A percentile compares a stretch with the other conserved stretches of the same genome.
These are phyloP conservation scores for cucumber (Cucumis sativus) DNA, from an alignment of 306 rosid genomes.

Conservation along the genomic window DNA sequence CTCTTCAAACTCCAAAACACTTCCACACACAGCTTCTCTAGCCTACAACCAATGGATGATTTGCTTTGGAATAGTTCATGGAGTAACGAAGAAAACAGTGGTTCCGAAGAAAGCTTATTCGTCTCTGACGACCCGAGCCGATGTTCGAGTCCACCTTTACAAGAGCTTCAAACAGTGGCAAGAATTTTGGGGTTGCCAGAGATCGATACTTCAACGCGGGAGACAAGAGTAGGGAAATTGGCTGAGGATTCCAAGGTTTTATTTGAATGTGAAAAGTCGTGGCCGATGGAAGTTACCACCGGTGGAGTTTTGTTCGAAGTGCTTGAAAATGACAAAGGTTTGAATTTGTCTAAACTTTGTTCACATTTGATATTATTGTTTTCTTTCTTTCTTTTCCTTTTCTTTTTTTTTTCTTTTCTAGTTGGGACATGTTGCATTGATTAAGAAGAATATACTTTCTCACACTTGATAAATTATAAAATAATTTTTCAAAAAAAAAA, in stretches of 20 bases:
- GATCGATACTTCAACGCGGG: not conserved
- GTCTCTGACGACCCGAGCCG: no score
- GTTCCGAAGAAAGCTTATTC: not conserved
- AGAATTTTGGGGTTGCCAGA: not conserved
- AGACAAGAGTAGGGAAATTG: not conserved
- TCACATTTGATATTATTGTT: no score
- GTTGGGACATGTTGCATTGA: no score
- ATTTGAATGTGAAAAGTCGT: not conserved
- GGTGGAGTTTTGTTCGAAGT: not conserved
- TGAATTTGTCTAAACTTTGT: not conserved
- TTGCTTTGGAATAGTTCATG: conserved; percentile 37
- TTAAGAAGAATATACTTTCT: no score
- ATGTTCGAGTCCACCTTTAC: not conserved
- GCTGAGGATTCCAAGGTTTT: not conserved
- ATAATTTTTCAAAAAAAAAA: no score
- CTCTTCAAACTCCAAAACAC: not conserved
- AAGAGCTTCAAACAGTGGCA: not conserved
- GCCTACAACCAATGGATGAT: conserved; percentile 29
- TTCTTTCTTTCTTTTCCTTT: no score
- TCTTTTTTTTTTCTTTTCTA: no score
- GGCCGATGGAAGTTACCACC: not conserved
- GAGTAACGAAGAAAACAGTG: not conserved
- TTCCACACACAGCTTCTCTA: not conserved
- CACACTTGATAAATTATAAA: no score
- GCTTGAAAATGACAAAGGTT: not conserved